Conservation (phyloP, 1,284 basidiomycete species). For the Chondrostereum purpureum region DNA sequence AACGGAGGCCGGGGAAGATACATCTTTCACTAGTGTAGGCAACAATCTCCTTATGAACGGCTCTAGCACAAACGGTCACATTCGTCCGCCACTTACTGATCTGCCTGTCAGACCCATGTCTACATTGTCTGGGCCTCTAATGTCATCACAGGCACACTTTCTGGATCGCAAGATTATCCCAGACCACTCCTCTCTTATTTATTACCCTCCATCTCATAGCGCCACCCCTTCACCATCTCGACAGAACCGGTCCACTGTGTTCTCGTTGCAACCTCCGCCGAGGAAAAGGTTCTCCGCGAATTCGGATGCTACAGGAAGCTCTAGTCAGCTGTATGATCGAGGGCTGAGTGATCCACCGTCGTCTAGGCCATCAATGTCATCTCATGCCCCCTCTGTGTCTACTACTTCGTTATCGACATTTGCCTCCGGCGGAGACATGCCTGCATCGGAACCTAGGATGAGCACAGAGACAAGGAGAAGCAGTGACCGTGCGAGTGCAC, state of each 20-base stretch:
- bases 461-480: conserved; percentile 1
- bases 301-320: background rate
- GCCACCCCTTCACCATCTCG: conserved; percentile 25
- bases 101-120: conserved; percentile 7
- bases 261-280: conserved; percentile 60
- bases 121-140: conserved; percentile 22
- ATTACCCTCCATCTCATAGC: too few relatives aligned
- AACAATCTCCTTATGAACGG: conserved; percentile 45
- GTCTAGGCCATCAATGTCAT: conserved; percentile 19
- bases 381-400: conserved; percentile 37
- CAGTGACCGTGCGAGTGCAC: conserved; percentile 15
- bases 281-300: conserved; percentile 37
- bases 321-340: background rate
- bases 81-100: conserved; percentile 13
- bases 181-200: conserved; percentile 36
- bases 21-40: conserved; percentile 49
- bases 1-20: conserved; percentile 24
- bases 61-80: conserved; percentile 24
- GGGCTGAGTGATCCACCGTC: conserved; percentile 18
- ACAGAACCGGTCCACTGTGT: conserved; percentile 23
- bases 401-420: conserved; percentile 45
- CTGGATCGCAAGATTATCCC: conserved; percentile 50
- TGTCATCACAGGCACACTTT: conserved; percentile 19
- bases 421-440: conserved; percentile 33
- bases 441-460: conserved; percentile 23